Percentiles rank a stretch among this genome's conserved stretches.
Evolutionary conservation across 179 eudicot genomes (phyloP).

Genomic region (Actinidia chinensis): DNA sequence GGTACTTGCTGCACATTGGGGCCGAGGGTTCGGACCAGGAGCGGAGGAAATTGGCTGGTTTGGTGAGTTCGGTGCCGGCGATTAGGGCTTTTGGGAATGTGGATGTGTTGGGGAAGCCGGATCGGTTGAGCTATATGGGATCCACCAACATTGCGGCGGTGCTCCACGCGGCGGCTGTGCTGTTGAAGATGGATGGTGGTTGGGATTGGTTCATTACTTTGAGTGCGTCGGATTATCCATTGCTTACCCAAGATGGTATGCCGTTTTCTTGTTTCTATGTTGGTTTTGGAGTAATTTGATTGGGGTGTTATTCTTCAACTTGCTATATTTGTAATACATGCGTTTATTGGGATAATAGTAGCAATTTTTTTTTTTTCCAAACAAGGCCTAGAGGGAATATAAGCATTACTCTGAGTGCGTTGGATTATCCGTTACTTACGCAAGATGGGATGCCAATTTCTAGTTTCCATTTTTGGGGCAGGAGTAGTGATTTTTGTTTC

Average conservation of each 20-base stretch:
- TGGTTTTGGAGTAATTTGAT: not conserved
- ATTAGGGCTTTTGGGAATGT: constrained; percentile 72
- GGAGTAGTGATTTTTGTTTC: not conserved
- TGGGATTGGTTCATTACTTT: constrained; percentile 97
- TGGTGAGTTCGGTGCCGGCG: constrained; percentile 59
- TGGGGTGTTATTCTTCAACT: not conserved
- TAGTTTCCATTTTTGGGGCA: not conserved
- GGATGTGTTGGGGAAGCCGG: constrained; percentile 80
- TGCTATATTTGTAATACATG: not conserved
- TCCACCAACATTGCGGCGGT: constrained; percentile 67
- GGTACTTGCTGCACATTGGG: constrained; percentile 61
- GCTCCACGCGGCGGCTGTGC: constrained; percentile 65
- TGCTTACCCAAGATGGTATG: constrained; percentile 91
- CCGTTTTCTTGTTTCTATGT: constrained; percentile 6
- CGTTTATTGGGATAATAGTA: not conserved
- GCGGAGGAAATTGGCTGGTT: constrained; percentile 50
- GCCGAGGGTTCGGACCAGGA: constrained; percentile 62
- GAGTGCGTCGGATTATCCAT: constrained; percentile 83
- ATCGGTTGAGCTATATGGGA: constrained; percentile 76
- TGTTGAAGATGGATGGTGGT: constrained; percentile 70
- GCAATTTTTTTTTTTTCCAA: no score
- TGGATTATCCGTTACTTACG: constrained; percentile 83
- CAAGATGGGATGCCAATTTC: constrained; percentile 68
- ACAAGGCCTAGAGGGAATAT: constrained; percentile 9
- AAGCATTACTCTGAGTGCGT: constrained; percentile 72